phyloP scores from a whole-genome alignment of 2,329 filamentous ascomycete species.

The Paecilomyces niveus region DNA sequence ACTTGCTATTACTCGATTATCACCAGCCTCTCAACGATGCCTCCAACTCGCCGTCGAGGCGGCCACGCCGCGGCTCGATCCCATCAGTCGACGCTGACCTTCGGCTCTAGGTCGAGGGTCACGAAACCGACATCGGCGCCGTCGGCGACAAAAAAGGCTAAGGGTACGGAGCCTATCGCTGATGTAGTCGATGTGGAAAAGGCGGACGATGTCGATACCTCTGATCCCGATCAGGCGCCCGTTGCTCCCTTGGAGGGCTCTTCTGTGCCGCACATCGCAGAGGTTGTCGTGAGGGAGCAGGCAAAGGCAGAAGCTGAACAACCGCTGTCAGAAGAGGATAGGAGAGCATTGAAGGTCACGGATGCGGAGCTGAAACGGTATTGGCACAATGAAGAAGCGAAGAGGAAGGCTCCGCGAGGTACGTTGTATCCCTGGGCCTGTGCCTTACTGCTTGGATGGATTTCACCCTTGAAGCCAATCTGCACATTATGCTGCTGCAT shows the following conservation, averaged over 20 bases:
- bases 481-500: neutral
- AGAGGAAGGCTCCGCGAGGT: slow-evolving; percentile 57
- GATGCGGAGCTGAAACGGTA: slow-evolving; percentile 67
- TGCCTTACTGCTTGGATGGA: neutral
- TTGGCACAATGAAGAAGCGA: slow-evolving; percentile 66
- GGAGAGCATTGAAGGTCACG: slow-evolving; percentile 55
- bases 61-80: slow-evolving; percentile 31
- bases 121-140: slow-evolving; percentile 46
- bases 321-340: slow-evolving; percentile 27
- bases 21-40: slow-evolving; percentile 23
- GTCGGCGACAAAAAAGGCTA: slow-evolving; percentile 15
- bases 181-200: neutral
- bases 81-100: slow-evolving; percentile 55
- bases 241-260: slow-evolving; percentile 16
- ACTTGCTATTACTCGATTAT: neutral
- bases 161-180: slow-evolving; percentile 5
- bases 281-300: slow-evolving; percentile 38
- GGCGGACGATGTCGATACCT: slow-evolving; percentile 11
- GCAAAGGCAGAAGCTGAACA: slow-evolving; percentile 37
- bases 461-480: neutral
- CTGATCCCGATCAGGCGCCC: slow-evolving; percentile 20
- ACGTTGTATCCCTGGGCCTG: slow-evolving; percentile 6
- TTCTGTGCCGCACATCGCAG: slow-evolving; percentile 25
- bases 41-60: slow-evolving; percentile 31
- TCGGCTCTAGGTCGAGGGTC: slow-evolving; percentile 51